These are phyloP conservation scores for Cladosporium sp. DNA, from an alignment of 2,329 filamentous ascomycete genomes.

Conservation along the genomic window DNA sequence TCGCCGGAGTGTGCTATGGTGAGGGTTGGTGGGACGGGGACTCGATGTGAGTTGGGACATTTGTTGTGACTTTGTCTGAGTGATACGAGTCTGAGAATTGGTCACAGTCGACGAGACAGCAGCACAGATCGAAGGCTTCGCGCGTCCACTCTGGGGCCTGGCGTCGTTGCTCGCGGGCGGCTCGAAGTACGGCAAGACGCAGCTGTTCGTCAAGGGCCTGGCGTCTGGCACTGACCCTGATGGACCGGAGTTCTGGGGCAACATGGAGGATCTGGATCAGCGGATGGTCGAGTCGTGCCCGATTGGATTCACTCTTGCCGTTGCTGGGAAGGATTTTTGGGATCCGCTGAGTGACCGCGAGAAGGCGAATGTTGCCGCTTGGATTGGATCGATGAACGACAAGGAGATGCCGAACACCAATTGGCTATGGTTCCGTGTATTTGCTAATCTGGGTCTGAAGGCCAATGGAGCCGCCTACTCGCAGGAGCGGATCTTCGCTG, in stretches of 20 bases:
- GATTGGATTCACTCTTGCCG: conserved; percentile 66
- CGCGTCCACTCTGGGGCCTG: conserved; percentile 69
- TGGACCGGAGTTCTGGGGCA: conserved; percentile 68
- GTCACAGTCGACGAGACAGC: conserved; percentile 61
- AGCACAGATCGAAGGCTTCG: conserved; percentile 70
- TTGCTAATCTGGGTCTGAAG: conserved; percentile 71
- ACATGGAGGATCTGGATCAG: conserved; percentile 69
- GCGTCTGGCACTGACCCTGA: conserved; percentile 65
- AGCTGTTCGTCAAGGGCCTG: conserved; percentile 64
- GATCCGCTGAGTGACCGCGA: conserved; percentile 56
- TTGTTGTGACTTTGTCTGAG: background rate
- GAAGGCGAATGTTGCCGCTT: conserved; percentile 60
- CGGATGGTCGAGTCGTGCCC: conserved; percentile 83
- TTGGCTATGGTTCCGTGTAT: conserved; percentile 76
- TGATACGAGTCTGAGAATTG: background rate
- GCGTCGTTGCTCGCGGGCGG: conserved; percentile 64
- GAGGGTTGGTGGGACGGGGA: conserved; percentile 64
- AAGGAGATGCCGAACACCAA: conserved; percentile 67
- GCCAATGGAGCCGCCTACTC: conserved; percentile 68
- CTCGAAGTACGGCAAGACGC: conserved; percentile 56
- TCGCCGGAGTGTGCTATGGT: conserved; percentile 60
- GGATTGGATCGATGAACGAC: conserved; percentile 72
- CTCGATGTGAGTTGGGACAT: conserved; percentile 44
- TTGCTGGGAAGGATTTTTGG: conserved; percentile 61
- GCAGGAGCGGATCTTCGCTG: conserved; percentile 61